These are phyloP conservation scores for Canna indica DNA, from an alignment of 176 grass and related monocot genomes.

Conservation along the genomic window DNA sequence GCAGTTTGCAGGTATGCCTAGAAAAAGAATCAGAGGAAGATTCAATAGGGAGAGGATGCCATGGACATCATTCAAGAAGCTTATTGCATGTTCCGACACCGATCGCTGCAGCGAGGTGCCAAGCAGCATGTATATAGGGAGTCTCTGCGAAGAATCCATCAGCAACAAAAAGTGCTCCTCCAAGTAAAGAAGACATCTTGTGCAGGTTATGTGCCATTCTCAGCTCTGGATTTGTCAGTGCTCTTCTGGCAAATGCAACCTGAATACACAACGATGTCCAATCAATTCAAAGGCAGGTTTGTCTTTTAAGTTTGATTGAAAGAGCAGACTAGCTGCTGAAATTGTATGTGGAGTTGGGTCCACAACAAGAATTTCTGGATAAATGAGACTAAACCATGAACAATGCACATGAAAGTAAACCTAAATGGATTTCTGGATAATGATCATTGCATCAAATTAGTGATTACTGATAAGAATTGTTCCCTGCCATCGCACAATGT, in stretches of 20 bases:
- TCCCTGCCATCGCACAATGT: too few species aligned
- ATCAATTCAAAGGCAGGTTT: neutral
- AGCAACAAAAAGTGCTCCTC: conserved; percentile 70
- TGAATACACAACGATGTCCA: conserved; percentile 16
- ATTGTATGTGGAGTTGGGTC: too few species aligned
- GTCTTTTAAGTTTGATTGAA: too few species aligned
- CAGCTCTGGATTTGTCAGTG: conserved; percentile 65
- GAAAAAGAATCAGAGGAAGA: neutral
- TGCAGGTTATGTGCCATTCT: conserved; percentile 79
- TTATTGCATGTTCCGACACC: conserved; percentile 78
- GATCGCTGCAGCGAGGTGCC: conserved; percentile 87
- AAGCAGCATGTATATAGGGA: conserved; percentile 89
- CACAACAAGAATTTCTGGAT: too few species aligned
- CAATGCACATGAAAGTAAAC: too few species aligned
- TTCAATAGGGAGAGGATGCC: neutral
- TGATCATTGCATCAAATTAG: too few species aligned
- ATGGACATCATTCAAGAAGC: conserved; percentile 60
- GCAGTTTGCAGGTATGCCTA: too few species aligned
- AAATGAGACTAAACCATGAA: too few species aligned
- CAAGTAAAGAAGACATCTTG: conserved; percentile 73
- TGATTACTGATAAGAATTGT: too few species aligned
- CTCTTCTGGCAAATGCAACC: conserved; percentile 79
- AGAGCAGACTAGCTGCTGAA: too few species aligned
- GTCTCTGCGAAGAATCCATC: conserved; percentile 64
- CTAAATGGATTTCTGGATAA: too few species aligned